Conservation (phyloP, 768 basidiomycete species). For the Pleurotus platypus region DNA sequence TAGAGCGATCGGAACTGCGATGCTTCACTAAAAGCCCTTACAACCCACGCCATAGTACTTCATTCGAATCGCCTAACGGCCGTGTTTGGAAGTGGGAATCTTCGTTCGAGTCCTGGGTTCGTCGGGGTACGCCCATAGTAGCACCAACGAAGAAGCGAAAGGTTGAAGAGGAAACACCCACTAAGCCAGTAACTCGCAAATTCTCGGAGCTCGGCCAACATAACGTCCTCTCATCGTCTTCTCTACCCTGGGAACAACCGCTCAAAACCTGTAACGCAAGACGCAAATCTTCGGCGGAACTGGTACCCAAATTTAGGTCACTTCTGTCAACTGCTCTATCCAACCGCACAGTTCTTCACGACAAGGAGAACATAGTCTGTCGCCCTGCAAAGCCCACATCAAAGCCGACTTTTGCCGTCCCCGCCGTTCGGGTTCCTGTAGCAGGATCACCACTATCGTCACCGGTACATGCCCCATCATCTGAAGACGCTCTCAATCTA, state of each 20-base stretch:
- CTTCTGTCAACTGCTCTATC: slow-evolving; percentile 13
- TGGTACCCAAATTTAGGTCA: slow-evolving; percentile 10
- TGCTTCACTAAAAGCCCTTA: slow-evolving; percentile 32
- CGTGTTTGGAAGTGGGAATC: slow-evolving; percentile 47
- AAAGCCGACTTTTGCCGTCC: background rate
- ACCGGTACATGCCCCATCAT: slow-evolving; percentile 18
- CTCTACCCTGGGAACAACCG: background rate
- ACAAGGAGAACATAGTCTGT: background rate
- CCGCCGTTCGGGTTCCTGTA: slow-evolving; percentile 2
- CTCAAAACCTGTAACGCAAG: slow-evolving; percentile 7
- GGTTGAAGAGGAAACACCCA: slow-evolving; percentile 9
- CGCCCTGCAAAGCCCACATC: background rate
- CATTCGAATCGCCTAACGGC: background rate
- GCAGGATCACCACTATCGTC: background rate
- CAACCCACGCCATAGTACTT: background rate
- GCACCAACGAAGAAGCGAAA: slow-evolving; percentile 17
- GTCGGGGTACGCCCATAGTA: slow-evolving; percentile 14
- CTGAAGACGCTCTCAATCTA: slow-evolving; percentile 49
- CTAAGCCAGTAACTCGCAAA: background rate
- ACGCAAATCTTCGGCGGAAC: slow-evolving; percentile 1
- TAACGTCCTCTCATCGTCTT: background rate
- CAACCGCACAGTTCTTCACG: slow-evolving; percentile 12
- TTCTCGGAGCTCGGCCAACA: no score
- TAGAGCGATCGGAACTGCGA: slow-evolving; percentile 49
- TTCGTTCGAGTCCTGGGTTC: slow-evolving; percentile 41